phyloP scores from a whole-genome alignment of 805 yeast genomes.

The Barnettozyma botsteinii region DNA sequence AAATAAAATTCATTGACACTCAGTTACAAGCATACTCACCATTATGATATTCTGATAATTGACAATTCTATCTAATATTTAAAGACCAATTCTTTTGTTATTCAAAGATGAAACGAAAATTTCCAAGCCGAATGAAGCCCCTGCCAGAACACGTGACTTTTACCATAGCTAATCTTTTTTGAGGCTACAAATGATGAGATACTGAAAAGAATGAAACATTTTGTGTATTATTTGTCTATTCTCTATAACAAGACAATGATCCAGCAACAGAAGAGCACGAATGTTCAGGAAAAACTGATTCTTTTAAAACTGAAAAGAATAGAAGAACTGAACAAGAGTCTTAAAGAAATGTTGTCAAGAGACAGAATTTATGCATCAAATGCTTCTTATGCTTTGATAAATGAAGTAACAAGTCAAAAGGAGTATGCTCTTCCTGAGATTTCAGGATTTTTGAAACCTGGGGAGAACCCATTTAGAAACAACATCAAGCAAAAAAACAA shows the following conservation, averaged over 20 bases:
- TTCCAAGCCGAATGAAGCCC: too few species aligned
- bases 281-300: conserved; percentile 39
- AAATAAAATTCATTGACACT: neutral
- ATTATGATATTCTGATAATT: neutral
- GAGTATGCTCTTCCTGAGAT: conserved; percentile 36
- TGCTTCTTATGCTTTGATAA: conserved; percentile 44
- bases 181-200: too few species aligned
- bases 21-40: neutral
- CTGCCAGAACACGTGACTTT: too few species aligned
- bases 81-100: too few species aligned
- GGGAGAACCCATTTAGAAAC: conserved; percentile 33
- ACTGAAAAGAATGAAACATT: too few species aligned
- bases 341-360: conserved; percentile 44
- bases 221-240: too few species aligned
- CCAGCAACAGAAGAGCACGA: conserved; percentile 12
- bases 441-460: conserved; percentile 35
- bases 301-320: conserved; percentile 56
- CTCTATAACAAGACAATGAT: neutral
- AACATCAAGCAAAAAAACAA: conserved; percentile 6
- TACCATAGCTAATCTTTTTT: too few species aligned
- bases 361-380: conserved; percentile 62
- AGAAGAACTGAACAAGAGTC: conserved; percentile 47
- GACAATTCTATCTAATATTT: too few species aligned
- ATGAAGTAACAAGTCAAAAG: conserved; percentile 29
- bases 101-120: too few species aligned